Percentiles rank a stretch among this genome's conserved stretches.
phyloP scores from a whole-genome alignment of 176 grass and related monocot species.

The Cenchrus purpureus region DNA sequence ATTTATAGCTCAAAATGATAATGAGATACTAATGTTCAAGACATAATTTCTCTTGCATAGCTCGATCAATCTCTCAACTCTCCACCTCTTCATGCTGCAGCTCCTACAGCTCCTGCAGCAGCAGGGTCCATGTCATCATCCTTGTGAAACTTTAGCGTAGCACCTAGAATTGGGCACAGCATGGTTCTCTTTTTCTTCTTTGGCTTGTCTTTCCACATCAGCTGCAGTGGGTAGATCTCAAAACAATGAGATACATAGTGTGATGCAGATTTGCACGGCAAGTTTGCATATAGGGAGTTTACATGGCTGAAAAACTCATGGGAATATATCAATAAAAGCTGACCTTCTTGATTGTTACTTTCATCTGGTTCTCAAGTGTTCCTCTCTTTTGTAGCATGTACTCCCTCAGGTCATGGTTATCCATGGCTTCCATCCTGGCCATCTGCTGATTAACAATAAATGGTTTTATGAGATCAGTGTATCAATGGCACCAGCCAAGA shows the following conservation, averaged over 20 bases:
- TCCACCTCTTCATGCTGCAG: neutral
- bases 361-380: no score
- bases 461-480: neutral
- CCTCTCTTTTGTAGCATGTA: neutral
- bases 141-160: constrained; percentile 3
- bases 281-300: neutral
- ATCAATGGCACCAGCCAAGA: no score
- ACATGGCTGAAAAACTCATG: neutral
- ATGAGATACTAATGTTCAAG: neutral
- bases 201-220: neutral
- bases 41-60: neutral
- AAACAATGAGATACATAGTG: neutral
- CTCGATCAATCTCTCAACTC: neutral
- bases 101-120: neutral
- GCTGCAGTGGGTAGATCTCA: neutral
- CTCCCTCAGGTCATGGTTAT: neutral
- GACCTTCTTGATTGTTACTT: no score
- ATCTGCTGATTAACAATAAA: neutral
- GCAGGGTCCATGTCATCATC: neutral
- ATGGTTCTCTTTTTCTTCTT: constrained; percentile 8
- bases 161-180: neutral
- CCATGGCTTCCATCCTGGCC: constrained; percentile 7
- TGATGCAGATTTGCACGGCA: neutral
- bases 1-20: neutral
- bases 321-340: no score